Evolutionary conservation across 202 grass and related monocot species (phyloP).

Genomic region (Setaria viridis): DNA sequence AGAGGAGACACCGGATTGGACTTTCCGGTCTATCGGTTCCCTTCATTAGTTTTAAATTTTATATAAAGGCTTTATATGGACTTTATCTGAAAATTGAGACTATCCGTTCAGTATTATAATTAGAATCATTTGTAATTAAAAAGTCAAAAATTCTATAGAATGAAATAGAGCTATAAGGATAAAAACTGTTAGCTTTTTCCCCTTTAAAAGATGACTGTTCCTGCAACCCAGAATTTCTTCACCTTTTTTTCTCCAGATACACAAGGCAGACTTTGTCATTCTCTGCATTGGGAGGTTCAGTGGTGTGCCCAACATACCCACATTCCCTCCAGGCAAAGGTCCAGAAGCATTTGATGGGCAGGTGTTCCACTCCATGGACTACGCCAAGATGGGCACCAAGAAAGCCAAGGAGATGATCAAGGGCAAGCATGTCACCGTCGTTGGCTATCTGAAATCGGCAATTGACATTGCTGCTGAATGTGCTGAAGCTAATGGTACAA

Average conservation of each 20-base stretch:
- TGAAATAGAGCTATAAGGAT: neutral
- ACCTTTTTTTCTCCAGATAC: slow-evolving; percentile 34
- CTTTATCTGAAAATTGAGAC: no score
- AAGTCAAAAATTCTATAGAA: no score
- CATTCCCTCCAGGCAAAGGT: slow-evolving; percentile 56
- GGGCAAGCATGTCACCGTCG: slow-evolving; percentile 63
- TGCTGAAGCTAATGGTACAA: slow-evolving; percentile 62
- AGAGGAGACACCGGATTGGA: neutral
- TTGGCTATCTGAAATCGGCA: slow-evolving; percentile 72
- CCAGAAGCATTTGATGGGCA: slow-evolving; percentile 65
- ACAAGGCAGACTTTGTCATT: slow-evolving; percentile 70
- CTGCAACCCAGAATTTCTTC: neutral
- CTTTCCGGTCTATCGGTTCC: neutral
- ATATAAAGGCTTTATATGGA: no score
- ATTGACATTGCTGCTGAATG: slow-evolving; percentile 80
- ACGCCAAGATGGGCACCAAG: slow-evolving; percentile 59
- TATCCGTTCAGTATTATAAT: no score
- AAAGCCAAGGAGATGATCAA: slow-evolving; percentile 48
- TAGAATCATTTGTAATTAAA: no score
- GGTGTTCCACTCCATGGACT: slow-evolving; percentile 78
- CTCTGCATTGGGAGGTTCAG: slow-evolving; percentile 87
- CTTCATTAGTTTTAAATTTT: no score
- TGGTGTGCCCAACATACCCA: slow-evolving; percentile 62
- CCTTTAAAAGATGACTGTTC: neutral
- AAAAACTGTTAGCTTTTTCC: neutral